These are phyloP conservation scores for Penicillium sp. DNA, from an alignment of 2,329 filamentous ascomycete species.

Conservation along the genomic window DNA sequence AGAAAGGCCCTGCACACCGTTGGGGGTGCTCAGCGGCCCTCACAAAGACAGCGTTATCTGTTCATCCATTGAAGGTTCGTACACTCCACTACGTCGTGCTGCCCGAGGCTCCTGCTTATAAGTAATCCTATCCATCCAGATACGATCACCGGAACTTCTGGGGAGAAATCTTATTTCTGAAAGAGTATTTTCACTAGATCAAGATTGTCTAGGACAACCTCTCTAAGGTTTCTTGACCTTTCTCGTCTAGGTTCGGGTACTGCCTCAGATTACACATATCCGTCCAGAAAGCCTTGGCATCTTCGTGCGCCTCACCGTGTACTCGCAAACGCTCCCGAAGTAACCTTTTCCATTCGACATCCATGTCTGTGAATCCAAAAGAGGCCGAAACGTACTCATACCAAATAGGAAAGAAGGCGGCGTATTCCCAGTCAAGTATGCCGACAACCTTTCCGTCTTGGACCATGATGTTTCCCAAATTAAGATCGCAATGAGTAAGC, in stretches of 20 bases:
- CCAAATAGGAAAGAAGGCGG: conserved; percentile 35
- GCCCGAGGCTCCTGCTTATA: background rate
- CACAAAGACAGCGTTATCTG: background rate
- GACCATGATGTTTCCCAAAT: conserved; percentile 35
- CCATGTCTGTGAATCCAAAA: conserved; percentile 25
- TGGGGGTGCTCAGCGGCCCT: background rate
- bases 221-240: conserved; percentile 24
- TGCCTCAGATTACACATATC: conserved; percentile 25
- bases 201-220: conserved; percentile 3
- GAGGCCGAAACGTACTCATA: conserved; percentile 42
- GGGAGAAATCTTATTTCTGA: background rate
- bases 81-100: background rate
- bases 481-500: conserved; percentile 33
- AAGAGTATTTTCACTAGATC: background rate
- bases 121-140: background rate
- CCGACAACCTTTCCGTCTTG: conserved; percentile 27
- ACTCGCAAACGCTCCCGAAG: conserved; percentile 24
- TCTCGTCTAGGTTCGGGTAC: conserved; percentile 27
- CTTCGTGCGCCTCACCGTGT: conserved; percentile 26
- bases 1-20: background rate
- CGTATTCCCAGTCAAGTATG: conserved; percentile 40
- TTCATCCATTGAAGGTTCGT: background rate
- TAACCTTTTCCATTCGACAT: conserved; percentile 31
- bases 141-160: background rate
- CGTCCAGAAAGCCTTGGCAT: conserved; percentile 29